These are phyloP conservation scores for Dryas integrifolia DNA, from an alignment of 331 rosid genomes.

Conservation along the genomic window DNA sequence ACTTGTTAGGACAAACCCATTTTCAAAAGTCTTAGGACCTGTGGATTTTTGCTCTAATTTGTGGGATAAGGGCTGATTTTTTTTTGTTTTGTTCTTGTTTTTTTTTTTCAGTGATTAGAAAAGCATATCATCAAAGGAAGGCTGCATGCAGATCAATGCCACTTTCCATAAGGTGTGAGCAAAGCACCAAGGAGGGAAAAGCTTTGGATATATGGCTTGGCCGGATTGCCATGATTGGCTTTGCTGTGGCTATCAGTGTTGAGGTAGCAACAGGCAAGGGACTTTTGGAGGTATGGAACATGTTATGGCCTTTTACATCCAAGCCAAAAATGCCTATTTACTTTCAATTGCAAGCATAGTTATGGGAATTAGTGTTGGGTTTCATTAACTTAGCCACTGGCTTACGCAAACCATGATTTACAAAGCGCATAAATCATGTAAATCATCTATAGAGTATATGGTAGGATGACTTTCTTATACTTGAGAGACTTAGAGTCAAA, in stretches of 20 bases:
- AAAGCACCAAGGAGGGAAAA: constrained; percentile 47
- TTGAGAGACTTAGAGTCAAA: background rate
- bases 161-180: constrained; percentile 71
- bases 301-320: background rate
- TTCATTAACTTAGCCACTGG: background rate
- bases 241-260: constrained; percentile 66
- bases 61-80: background rate
- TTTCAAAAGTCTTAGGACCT: background rate
- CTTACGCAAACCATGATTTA: background rate
- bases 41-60: background rate
- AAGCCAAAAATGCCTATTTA: background rate
- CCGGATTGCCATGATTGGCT: constrained; percentile 84
- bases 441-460: background rate
- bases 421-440: background rate
- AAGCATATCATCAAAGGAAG: constrained; percentile 43
- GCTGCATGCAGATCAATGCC: constrained; percentile 39
- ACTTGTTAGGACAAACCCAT: background rate
- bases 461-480: background rate
- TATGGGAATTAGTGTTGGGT: constrained; percentile 3
- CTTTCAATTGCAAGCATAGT: constrained; percentile 17
- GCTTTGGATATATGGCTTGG: constrained; percentile 89
- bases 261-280: constrained; percentile 91
- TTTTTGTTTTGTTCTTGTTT: constrained; percentile 11
- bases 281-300: constrained; percentile 65
- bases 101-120: constrained; percentile 41